Base-by-base conservation (phyloP, 2,329 filamentous ascomycete genomes). In the Fusarium sp. region DNA sequence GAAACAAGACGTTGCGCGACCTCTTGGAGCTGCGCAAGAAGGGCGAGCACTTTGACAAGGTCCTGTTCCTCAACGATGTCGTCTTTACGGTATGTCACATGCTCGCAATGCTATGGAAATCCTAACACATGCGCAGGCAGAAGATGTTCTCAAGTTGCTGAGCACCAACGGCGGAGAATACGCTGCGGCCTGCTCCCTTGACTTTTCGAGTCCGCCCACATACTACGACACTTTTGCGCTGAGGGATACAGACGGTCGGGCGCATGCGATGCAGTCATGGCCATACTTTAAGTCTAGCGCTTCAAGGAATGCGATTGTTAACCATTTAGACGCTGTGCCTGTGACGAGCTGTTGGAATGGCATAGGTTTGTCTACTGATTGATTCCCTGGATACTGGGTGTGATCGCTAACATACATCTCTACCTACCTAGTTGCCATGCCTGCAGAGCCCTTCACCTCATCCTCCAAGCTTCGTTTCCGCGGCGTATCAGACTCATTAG, bases 181-280 rank as follows among this genome's bases (percentile, higher is more conserved):
- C 64, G 85, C 84, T 19, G 85, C 86, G 7, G 86, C 85, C 5
- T 89, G 87, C 73, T 82, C 85, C 0, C 74, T 88, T 48, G 86
- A 88, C 69, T 88, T 88, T 65, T 74, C 80, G 2, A 78, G 81
- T 25, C 80, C 81, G 7, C 82, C 83, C 1, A 65, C 75, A 3
- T 84, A 84, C 70, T 88, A 88, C 73, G 86, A 89, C 67, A 88
- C 86, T 0, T 88, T 88, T 72, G 86, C 86, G 15, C 74, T 88
- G 26, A 78, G 86, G 5, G 86, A 89, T 64, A 75, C 74, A 6
- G 72, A 77, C 4, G 85, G 85, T 4, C 72, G 80, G 41, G 77
- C 82, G 35, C 79, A 84, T 12, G 68, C 83, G 7, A 84, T 81
- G 74, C 78, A 80, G 59, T 81, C 78, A 3, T 89, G 85, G 82